Conservation (phyloP, 306 rosid genomes). For the Rosa chinensis region DNA sequence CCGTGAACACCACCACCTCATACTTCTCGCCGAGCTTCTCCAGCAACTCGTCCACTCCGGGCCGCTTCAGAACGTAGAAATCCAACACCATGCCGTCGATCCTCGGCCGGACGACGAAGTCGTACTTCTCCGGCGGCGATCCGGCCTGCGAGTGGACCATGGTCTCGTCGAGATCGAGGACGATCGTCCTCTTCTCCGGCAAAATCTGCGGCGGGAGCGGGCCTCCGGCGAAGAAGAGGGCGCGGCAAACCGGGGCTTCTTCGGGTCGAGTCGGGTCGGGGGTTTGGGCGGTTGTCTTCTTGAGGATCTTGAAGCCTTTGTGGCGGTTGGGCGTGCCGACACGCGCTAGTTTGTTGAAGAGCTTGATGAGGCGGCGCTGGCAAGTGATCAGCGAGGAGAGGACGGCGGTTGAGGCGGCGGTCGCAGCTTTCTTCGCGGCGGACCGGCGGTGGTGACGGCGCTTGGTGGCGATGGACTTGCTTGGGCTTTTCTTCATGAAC, state of each 20-base stretch:
- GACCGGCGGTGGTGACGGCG: slow-evolving; percentile 62
- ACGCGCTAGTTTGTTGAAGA: slow-evolving; percentile 61
- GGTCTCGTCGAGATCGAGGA: slow-evolving; percentile 90
- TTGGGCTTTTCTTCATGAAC: not conserved
- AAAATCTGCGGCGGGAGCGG: slow-evolving; percentile 38
- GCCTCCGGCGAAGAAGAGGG: slow-evolving; percentile 40
- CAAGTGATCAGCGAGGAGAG: slow-evolving; percentile 46
- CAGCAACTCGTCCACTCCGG: slow-evolving; percentile 70
- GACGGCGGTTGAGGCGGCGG: slow-evolving; percentile 50
- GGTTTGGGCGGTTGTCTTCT: slow-evolving; percentile 19
- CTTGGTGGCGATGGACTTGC: slow-evolving; percentile 35
- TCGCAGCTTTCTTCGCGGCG: slow-evolving; percentile 43
- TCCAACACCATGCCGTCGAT: slow-evolving; percentile 60
- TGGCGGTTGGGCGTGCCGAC: slow-evolving; percentile 45
- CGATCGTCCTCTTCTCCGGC: slow-evolving; percentile 40
- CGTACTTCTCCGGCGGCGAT: slow-evolving; percentile 55
- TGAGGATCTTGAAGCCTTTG: slow-evolving; percentile 58
- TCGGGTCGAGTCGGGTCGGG: not conserved
- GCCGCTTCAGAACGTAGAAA: slow-evolving; percentile 83
- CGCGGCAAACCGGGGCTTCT: slow-evolving; percentile 25
- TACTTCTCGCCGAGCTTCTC: slow-evolving; percentile 46
- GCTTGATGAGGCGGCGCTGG: slow-evolving; percentile 73
- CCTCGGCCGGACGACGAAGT: slow-evolving; percentile 69
- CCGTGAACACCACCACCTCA: slow-evolving; percentile 90
- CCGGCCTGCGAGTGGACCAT: slow-evolving; percentile 60